Evolutionary conservation across 2,329 filamentous ascomycete genomes (phyloP).

Genomic region (Moelleriella libera): DNA sequence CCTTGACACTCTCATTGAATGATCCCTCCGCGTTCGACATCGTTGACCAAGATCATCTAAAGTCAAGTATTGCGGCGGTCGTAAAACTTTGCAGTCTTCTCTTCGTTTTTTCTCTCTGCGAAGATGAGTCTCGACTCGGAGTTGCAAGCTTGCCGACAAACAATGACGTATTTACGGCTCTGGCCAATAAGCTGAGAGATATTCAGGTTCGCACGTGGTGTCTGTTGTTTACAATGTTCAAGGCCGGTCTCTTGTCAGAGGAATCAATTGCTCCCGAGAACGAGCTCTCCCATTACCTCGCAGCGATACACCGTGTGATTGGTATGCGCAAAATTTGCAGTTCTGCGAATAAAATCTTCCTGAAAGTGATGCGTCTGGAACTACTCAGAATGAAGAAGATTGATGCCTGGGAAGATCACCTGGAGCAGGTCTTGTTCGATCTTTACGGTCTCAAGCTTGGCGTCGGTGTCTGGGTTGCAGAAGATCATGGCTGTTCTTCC

Average conservation of each 20-base stretch:
- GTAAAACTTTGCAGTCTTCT: constrained; percentile 59
- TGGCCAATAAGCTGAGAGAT: constrained; percentile 61
- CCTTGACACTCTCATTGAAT: constrained; percentile 55
- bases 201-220: constrained; percentile 84
- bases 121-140: constrained; percentile 75
- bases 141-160: constrained; percentile 46
- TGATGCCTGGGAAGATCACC: constrained; percentile 73
- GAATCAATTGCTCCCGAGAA: constrained; percentile 48
- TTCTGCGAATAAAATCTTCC: constrained; percentile 69
- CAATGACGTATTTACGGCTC: constrained; percentile 37
- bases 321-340: constrained; percentile 80
- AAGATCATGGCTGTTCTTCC: constrained; percentile 66
- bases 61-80: constrained; percentile 56
- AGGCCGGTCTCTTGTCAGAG: constrained; percentile 58
- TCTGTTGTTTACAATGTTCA: constrained; percentile 67
- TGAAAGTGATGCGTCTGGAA: constrained; percentile 80
- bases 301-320: constrained; percentile 69
- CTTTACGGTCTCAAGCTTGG: constrained; percentile 70
- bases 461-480: constrained; percentile 47
- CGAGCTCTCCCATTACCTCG: constrained; percentile 65
- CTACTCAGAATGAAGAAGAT: constrained; percentile 62
- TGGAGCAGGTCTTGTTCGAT: constrained; percentile 74
- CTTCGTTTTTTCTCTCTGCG: constrained; percentile 66
- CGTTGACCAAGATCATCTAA: constrained; percentile 66
- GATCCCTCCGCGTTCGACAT: constrained; percentile 65